Evolutionary conservation across 345 rosid genomes (phyloP), one percentile per base, ranked within the genome.

Genomic region (thale cress (Arabidopsis thaliana)): DNA sequence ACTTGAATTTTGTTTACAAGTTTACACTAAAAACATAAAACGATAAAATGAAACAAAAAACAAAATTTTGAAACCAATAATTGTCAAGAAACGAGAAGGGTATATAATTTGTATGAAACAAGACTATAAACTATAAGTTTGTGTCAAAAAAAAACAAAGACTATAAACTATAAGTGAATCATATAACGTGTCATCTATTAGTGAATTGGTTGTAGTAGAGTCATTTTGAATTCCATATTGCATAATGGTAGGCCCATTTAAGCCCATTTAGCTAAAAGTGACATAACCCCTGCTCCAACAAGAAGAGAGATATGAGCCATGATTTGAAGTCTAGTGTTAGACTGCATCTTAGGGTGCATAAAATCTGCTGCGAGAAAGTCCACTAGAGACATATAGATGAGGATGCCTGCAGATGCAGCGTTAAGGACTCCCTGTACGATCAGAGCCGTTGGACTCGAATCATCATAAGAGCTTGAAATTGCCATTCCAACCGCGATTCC

Each of bases 351-450:
- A 3, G 87, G 82, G 45, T 70, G 85, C 89, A 81, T 72, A 57
- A 87, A 83, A 56, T 87, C 91, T 2, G 81, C 75, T 6, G 91
- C 91, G 8, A 88, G 81, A 69, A 90, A 85, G 69, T 88, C 91
- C 4, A 90, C 96, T 1, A 90, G 81, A 10, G 93, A 85, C 96
- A 87, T 87, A 53, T 88, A 87, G 3, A 87, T 90, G 24, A 90
- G 80, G 37, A 90, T 87, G 38, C 93, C 93, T 0, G 91, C 87
- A 0, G 90, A 81, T 16, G 89, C 87, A 3, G 93, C 67, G 56
- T 88, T 78, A 0, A 88, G 73, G 1, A 83, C 32, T 3, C 93
- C 96, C 60, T 84, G 81, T 6, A 87, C 80, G 2, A 87, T 78
- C 5, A 87, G 68, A 36, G 90, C 87, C 2, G 45, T 73, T 3